These are phyloP conservation scores for Maudiozyma turicensis DNA, from an alignment of 805 yeast species.

Conservation along the genomic window DNA sequence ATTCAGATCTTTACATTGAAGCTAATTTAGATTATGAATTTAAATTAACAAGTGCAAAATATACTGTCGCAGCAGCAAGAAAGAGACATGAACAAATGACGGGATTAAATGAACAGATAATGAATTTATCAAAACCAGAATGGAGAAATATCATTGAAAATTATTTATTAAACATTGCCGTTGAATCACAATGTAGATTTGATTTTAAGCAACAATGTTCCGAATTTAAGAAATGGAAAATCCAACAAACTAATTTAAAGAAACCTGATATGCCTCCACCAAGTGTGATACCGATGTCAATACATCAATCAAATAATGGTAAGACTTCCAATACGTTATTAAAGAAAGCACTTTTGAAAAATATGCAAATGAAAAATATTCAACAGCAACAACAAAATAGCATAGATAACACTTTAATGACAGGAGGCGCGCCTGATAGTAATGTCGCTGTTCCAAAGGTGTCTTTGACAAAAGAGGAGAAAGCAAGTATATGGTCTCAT, in stretches of 20 bases:
- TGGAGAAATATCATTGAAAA: constrained; percentile 72
- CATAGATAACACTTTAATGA: background rate
- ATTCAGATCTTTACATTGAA: constrained; percentile 58
- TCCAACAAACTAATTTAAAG: constrained; percentile 19
- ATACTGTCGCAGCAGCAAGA: constrained; percentile 51
- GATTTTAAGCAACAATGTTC: constrained; percentile 50
- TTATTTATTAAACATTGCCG: constrained; percentile 51
- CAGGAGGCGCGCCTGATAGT: background rate
- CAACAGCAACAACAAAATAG: constrained; percentile 1
- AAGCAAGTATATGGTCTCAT: constrained; percentile 50
- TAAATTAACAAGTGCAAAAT: constrained; percentile 49
- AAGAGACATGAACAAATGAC: constrained; percentile 34
- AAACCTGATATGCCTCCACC: constrained; percentile 31
- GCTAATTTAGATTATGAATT: constrained; percentile 46
- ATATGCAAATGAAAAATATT: constrained; percentile 11
- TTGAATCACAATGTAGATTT: constrained; percentile 59
- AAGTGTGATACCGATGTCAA: constrained; percentile 15
- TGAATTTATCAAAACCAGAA: constrained; percentile 43
- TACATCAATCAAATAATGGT: background rate
- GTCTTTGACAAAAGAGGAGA: constrained; percentile 43
- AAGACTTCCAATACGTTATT: constrained; percentile 11
- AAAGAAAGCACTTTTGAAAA: constrained; percentile 29
- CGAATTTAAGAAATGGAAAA: constrained; percentile 36
- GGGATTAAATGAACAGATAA: constrained; percentile 17
- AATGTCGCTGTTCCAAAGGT: constrained; percentile 8